Base-by-base conservation (phyloP, 306 rosid species). In the Quercus berberidifolia region DNA sequence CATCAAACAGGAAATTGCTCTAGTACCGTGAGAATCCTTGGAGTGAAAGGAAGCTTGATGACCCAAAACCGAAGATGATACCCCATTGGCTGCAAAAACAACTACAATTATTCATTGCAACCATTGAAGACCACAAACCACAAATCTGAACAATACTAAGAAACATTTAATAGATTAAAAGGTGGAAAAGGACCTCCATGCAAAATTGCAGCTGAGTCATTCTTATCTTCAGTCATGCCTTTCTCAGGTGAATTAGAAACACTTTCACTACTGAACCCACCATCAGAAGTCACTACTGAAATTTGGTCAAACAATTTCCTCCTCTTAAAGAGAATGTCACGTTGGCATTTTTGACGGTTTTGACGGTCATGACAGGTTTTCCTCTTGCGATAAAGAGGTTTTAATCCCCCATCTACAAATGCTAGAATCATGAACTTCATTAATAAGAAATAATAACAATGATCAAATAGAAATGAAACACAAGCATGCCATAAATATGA, bases 211-310 rank as follows among this genome's bases (percentile, higher is more conserved):
- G 87, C 72, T 30, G 84, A 74, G 83, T 80, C 60, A 77, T 74
- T 86, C 73, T 75, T 84, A 46, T 84, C 85, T 69, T 85, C 80
- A 49, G 68, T 58, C 71, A 55, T 65, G 69, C 87, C 82, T 80
- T 90, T 92, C 79, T 81, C 87, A 1, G 89, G 92, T 49, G 90
- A 90, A 79, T 90, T 83, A 68, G 95, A 86, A 82, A 91, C 92
- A 79, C 97, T 92, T 58, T 90, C 97, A 80, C 94, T 87, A 79
- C 97, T 91, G 86, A 91, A 87, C 76, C 92, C 95, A 74, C 91
- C 95, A 77, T 87, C 87, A 71, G 90, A 86, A 77, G 86, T 86
- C 80, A 91, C 83, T 13, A 85, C 82, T 23, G 88, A 89, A 86
- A 81, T 81, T 75, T 74, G 82, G 79, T 86, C 87, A 76, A 84